Evolutionary conservation across 306 rosid species (phyloP).

Genomic region (Neltuma alba): DNA sequence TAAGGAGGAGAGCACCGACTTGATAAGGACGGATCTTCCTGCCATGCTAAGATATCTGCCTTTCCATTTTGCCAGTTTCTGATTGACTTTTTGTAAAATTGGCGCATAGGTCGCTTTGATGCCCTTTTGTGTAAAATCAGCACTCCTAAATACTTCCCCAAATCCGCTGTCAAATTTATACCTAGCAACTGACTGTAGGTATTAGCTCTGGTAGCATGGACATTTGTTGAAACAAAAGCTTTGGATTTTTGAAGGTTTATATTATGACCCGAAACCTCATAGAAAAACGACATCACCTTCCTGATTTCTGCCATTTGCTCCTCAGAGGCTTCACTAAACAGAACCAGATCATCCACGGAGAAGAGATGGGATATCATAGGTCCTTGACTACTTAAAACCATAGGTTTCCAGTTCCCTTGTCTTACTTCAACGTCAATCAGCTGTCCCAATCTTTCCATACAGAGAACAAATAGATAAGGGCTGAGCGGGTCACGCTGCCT

Average conservation of each 20-base stretch:
- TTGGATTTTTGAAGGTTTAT: too few relatives aligned
- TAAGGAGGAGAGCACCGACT: too few relatives aligned
- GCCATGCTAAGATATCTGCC: too few relatives aligned
- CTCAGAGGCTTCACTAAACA: background rate
- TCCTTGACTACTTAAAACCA: accelerated
- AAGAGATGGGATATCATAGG: background rate
- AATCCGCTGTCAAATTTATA: too few relatives aligned
- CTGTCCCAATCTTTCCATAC: background rate
- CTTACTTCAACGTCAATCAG: accelerated
- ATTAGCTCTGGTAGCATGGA: too few relatives aligned
- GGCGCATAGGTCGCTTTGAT: too few relatives aligned
- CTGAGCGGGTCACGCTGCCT: background rate
- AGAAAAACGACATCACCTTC: accelerated
- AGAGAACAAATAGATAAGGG: background rate
- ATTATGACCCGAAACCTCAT: background rate
- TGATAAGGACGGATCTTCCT: too few relatives aligned
- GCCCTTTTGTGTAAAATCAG: too few relatives aligned
- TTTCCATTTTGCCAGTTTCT: too few relatives aligned
- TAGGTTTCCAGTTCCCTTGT: background rate
- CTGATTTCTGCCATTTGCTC: background rate
- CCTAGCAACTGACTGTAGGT: too few relatives aligned
- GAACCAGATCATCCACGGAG: background rate
- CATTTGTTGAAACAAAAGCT: background rate
- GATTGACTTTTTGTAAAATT: too few relatives aligned
- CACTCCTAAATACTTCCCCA: too few relatives aligned